These are phyloP conservation scores for Sechiopsis laciniata DNA, from an alignment of 306 rosid genomes.

Conservation along the genomic window DNA sequence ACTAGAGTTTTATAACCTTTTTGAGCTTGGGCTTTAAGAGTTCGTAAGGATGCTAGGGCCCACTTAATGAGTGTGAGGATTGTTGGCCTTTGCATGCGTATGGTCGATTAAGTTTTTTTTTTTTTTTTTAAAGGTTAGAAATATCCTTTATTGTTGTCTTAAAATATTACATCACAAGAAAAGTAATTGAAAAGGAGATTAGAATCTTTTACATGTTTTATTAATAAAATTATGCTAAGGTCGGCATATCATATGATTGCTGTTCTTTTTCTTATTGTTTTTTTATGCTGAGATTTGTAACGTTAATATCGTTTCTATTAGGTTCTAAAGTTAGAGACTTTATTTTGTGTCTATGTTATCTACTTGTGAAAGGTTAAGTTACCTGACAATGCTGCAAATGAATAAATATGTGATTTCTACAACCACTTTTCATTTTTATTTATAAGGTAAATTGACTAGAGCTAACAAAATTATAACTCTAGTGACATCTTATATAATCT, in stretches of 20 bases:
- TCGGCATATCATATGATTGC: not conserved
- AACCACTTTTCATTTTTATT: too few species aligned
- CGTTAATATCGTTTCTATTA: not conserved
- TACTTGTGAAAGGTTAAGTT: not conserved
- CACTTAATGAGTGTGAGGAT: not conserved
- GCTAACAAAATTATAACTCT: too few species aligned
- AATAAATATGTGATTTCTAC: too few species aligned
- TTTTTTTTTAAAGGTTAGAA: too few species aligned
- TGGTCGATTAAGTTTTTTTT: conserved; percentile 13
- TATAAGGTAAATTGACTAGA: too few species aligned
- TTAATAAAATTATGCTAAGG: not conserved
- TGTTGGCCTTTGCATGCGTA: conserved; percentile 17
- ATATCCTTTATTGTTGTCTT: not conserved
- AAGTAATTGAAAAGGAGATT: not conserved
- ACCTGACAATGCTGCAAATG: too few species aligned
- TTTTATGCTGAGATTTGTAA: not conserved
- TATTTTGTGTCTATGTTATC: conserved; percentile 3
- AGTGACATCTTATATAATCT: too few species aligned
- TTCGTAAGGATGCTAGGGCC: conserved; percentile 5
- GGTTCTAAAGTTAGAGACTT: not conserved
- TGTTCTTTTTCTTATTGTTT: not conserved
- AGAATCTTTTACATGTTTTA: not conserved
- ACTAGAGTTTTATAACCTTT: not conserved
- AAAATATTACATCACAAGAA: not conserved
- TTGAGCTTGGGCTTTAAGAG: conserved; percentile 8